These are phyloP conservation scores for Chenopodium quinoa DNA, from an alignment of 148 eudicot genomes.

Conservation along the genomic window DNA sequence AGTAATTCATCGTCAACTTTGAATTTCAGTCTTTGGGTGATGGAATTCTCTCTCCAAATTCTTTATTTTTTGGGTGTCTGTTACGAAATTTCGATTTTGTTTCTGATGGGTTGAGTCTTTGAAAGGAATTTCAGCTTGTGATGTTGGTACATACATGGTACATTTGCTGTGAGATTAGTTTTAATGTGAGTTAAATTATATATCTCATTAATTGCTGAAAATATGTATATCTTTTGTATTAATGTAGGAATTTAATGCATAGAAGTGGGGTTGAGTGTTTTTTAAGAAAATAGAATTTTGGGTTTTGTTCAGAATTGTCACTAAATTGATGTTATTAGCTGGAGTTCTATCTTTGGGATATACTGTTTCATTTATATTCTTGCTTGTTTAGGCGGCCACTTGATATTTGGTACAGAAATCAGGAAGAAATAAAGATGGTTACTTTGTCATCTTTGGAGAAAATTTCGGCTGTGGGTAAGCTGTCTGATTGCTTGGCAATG, in stretches of 20 bases:
- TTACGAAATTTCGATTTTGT: not conserved
- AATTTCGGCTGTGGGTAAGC: slow-evolving; percentile 33
- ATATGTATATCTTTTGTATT: slow-evolving; percentile 4
- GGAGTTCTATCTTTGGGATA: not conserved
- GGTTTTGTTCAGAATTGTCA: slow-evolving; percentile 12
- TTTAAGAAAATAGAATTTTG: slow-evolving; percentile 19
- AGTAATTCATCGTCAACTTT: not conserved
- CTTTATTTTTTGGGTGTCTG: not conserved
- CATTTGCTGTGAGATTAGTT: not conserved
- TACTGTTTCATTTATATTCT: slow-evolving; percentile 17
- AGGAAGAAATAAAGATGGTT: slow-evolving; percentile 32
- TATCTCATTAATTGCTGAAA: slow-evolving; percentile 7
- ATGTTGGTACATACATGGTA: not conserved
- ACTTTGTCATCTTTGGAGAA: slow-evolving; percentile 45
- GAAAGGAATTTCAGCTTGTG: slow-evolving; percentile 1
- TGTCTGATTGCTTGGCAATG: slow-evolving; percentile 37
- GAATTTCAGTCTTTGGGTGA: slow-evolving; percentile 1
- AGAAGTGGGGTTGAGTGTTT: slow-evolving; percentile 22
- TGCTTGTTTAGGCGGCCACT: slow-evolving; percentile 26
- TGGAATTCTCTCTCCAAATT: too few species aligned
- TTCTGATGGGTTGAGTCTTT: slow-evolving; percentile 1
- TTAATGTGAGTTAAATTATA: slow-evolving; percentile 15
- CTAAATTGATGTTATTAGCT: slow-evolving; percentile 15
- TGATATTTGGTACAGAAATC: slow-evolving; percentile 16
- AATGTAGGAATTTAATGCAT: slow-evolving; percentile 16